Evolutionary conservation across 2,329 filamentous ascomycete species (phyloP).

Genomic region (Sarocladiaceae sp.): DNA sequence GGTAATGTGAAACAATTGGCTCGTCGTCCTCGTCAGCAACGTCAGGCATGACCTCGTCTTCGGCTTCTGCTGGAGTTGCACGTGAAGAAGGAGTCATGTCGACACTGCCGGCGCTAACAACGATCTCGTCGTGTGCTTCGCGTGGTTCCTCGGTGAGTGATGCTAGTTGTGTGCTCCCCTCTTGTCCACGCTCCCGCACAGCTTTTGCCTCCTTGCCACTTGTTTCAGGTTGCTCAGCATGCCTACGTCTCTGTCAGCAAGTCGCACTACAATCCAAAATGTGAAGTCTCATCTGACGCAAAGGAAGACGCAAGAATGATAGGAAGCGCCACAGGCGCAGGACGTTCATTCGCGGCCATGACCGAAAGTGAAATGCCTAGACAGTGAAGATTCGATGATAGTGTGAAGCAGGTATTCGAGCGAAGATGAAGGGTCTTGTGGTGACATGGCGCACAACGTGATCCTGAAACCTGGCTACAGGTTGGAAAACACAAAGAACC

Average conservation of each 20-base stretch:
- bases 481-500: too few relatives aligned
- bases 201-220: neutral
- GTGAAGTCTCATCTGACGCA: neutral
- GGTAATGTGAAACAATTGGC: constrained; percentile 35
- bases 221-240: neutral
- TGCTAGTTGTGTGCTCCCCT: neutral
- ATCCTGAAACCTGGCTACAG: too few relatives aligned
- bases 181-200: neutral
- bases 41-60: constrained; percentile 42
- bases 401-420: too few relatives aligned
- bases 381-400: too few relatives aligned
- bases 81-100: neutral
- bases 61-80: constrained; percentile 16
- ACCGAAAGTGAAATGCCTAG: too few relatives aligned
- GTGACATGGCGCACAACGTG: too few relatives aligned
- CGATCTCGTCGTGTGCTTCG: constrained; percentile 8
- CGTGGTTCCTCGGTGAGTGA: neutral
- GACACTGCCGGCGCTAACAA: constrained; percentile 8
- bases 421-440: too few relatives aligned
- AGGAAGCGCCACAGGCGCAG: too few relatives aligned
- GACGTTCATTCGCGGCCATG: too few relatives aligned
- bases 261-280: too few relatives aligned
- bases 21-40: constrained; percentile 32
- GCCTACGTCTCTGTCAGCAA: neutral
- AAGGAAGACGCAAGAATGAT: neutral